phyloP scores from a whole-genome alignment of 345 rosid species.

The Punica granatum region DNA sequence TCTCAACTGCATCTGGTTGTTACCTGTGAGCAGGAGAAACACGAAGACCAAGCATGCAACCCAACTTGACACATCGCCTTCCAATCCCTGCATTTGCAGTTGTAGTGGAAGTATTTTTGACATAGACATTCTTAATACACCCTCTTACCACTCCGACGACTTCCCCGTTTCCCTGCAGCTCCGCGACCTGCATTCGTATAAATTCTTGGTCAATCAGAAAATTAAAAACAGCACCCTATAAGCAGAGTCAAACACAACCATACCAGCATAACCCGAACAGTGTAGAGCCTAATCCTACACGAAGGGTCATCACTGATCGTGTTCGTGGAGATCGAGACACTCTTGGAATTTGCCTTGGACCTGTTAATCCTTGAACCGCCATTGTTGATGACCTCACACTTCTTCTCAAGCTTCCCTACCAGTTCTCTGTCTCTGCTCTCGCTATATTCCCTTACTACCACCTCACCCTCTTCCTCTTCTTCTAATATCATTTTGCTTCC shows the following conservation, averaged over 20 bases:
- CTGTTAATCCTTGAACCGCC: background rate
- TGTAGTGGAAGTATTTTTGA: background rate
- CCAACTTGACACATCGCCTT: constrained; percentile 28
- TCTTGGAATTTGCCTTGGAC: background rate
- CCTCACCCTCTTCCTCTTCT: background rate
- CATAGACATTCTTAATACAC: constrained; percentile 47
- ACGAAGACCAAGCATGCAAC: constrained; percentile 56
- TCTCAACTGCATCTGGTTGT: background rate
- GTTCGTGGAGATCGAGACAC: background rate
- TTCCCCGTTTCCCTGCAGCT: constrained; percentile 40
- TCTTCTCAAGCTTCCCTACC: background rate
- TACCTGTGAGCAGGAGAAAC: constrained; percentile 50
- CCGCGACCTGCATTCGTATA: constrained; percentile 38
- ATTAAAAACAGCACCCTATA: too few relatives aligned
- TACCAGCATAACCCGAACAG: constrained; percentile 50
- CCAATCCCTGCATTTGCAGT: constrained; percentile 18
- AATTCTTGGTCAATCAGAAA: background rate
- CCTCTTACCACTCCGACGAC: constrained; percentile 55
- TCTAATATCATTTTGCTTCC: background rate
- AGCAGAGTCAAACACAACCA: constrained; percentile 12
- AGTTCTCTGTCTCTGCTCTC: background rate
- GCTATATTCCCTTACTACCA: background rate
- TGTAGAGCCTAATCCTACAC: constrained; percentile 44
- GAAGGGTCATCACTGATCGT: constrained; percentile 27
- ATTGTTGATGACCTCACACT: background rate